These are phyloP conservation scores for Starmera amethionina DNA, from an alignment of 805 yeast genomes.

Conservation along the genomic window DNA sequence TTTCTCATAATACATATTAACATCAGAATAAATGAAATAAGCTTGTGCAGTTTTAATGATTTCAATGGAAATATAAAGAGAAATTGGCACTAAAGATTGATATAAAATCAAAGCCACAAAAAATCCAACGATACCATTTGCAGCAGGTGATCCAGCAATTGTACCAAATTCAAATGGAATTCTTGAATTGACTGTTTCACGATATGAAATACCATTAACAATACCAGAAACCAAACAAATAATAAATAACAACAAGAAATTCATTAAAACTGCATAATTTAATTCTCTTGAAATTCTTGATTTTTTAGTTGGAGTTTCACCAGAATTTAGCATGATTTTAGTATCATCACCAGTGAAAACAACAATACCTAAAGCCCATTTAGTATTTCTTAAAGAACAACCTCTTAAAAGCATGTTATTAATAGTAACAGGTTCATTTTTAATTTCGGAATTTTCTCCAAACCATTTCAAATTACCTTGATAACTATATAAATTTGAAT, in stretches of 20 bases:
- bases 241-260: slow-evolving; percentile 53
- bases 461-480: slow-evolving; percentile 59
- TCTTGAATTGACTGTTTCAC: slow-evolving; percentile 37
- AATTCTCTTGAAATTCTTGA: slow-evolving; percentile 67
- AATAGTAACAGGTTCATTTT: slow-evolving; percentile 57
- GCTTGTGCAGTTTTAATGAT: slow-evolving; percentile 79
- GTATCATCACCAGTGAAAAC: slow-evolving; percentile 72
- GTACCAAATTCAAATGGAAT: slow-evolving; percentile 62
- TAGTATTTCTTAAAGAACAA: slow-evolving; percentile 68
- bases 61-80: slow-evolving; percentile 73
- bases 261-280: slow-evolving; percentile 58
- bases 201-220: slow-evolving; percentile 60
- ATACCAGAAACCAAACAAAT: slow-evolving; percentile 64
- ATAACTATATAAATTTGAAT: slow-evolving; percentile 64
- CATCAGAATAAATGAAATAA: slow-evolving; percentile 68
- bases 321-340: slow-evolving; percentile 74
- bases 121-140: slow-evolving; percentile 62
- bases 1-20: slow-evolving; percentile 54
- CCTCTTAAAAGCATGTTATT: slow-evolving; percentile 68
- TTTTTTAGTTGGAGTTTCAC: slow-evolving; percentile 68
- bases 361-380: slow-evolving; percentile 75
- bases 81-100: slow-evolving; percentile 76
- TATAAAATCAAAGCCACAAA: slow-evolving; percentile 70
- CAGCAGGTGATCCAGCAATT: slow-evolving; percentile 52
- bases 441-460: slow-evolving; percentile 26